phyloP scores from a whole-genome alignment of 495 filamentous ascomycete genomes.

The Cercophora samala region DNA sequence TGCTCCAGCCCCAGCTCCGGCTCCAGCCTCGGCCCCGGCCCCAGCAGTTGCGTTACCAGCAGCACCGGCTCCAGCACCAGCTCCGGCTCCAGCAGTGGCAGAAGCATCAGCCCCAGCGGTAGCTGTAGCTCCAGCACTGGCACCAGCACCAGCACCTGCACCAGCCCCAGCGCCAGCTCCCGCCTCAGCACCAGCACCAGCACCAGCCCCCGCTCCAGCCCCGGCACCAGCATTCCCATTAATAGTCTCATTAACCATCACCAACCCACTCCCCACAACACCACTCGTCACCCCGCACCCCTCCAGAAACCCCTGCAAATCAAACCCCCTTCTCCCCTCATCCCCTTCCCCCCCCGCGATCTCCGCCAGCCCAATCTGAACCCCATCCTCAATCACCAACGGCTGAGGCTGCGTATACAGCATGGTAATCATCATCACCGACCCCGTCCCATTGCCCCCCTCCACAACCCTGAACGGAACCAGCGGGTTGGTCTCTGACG shows the following conservation, averaged over 20 bases:
- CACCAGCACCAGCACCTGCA: slow-evolving; percentile 10
- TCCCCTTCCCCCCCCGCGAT: slow-evolving; percentile 10
- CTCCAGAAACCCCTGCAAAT: slow-evolving; percentile 19
- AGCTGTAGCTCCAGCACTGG: slow-evolving; percentile 4
- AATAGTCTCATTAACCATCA: slow-evolving; percentile 10
- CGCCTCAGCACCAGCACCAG: neutral
- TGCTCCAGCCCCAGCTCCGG: slow-evolving; percentile 6
- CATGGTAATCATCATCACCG: slow-evolving; percentile 19
- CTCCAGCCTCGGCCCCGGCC: neutral
- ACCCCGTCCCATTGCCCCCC: neutral
- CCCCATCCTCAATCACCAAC: slow-evolving; percentile 16
- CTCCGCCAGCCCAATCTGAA: slow-evolving; percentile 11
- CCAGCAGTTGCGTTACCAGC: neutral
- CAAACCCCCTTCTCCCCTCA: slow-evolving; percentile 15
- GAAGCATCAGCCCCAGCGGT: neutral
- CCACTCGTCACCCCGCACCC: slow-evolving; percentile 11
- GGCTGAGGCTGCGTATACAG: slow-evolving; percentile 25
- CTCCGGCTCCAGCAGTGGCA: neutral
- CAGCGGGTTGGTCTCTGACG: slow-evolving; percentile 21
- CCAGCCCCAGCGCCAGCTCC: neutral
- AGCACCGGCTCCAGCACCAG: slow-evolving; percentile 1
- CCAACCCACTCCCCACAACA: slow-evolving; percentile 14
- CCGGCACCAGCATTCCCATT: neutral
- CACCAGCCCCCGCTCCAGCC: neutral
- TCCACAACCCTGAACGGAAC: slow-evolving; percentile 19